phyloP scores from a whole-genome alignment of 768 basidiomycete species.

The Boletus speciosus region DNA sequence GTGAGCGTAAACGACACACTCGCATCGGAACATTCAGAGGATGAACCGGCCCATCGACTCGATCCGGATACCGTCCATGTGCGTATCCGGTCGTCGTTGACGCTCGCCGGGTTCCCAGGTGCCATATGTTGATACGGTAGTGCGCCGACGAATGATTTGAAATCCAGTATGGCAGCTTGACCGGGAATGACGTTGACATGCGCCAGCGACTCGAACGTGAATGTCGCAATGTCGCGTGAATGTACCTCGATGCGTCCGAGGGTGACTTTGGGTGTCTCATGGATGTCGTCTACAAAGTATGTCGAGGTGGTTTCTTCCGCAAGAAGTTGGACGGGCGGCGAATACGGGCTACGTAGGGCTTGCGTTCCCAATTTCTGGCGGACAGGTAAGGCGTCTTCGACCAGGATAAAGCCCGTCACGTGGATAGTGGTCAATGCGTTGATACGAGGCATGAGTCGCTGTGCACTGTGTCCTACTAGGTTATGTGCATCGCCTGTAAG shows the following conservation, averaged over 20 bases:
- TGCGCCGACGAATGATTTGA: constrained; percentile 48
- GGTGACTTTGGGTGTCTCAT: constrained; percentile 16
- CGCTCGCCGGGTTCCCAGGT: constrained; percentile 40
- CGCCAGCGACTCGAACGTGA: constrained; percentile 43
- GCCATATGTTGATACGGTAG: constrained; percentile 55
- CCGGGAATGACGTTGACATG: constrained; percentile 40
- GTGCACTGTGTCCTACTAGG: constrained; percentile 39
- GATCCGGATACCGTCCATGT: constrained; percentile 58
- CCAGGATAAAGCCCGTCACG: constrained; percentile 51
- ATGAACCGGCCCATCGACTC: constrained; percentile 14
- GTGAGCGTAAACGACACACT: constrained; percentile 41
- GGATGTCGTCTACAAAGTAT: constrained; percentile 27
- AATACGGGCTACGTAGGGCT: constrained; percentile 47
- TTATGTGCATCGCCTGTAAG: constrained; percentile 57
- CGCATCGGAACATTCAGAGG: neutral
- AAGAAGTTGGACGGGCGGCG: constrained; percentile 55
- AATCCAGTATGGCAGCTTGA: constrained; percentile 55
- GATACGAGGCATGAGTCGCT: constrained; percentile 53
- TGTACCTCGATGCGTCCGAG: constrained; percentile 44
- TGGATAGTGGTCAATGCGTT: constrained; percentile 47
- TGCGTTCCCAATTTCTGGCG: constrained; percentile 40
- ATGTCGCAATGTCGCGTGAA: constrained; percentile 49
- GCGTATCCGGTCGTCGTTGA: constrained; percentile 63
- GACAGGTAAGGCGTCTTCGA: constrained; percentile 53
- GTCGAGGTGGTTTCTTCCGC: constrained; percentile 42